These are phyloP conservation scores for Suillus alpinus DNA, from an alignment of 768 basidiomycete genomes.

Conservation along the genomic window DNA sequence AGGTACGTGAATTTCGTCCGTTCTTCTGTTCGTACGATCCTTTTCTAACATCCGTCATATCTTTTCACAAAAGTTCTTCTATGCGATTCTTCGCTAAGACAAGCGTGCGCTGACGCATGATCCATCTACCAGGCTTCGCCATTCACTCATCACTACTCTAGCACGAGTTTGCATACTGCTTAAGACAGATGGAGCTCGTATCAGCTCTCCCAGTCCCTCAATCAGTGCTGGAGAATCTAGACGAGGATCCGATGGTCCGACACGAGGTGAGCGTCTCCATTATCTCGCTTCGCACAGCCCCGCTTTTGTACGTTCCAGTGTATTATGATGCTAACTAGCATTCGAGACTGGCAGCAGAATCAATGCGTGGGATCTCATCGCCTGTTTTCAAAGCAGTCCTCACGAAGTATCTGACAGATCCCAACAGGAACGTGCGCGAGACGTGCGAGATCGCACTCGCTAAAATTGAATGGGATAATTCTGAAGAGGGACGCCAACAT, in stretches of 20 bases:
- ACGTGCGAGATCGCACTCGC: constrained; percentile 97
- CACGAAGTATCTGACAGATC: constrained; percentile 66
- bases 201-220: constrained; percentile 80
- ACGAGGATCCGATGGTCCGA: constrained; percentile 93
- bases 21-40: constrained; percentile 6
- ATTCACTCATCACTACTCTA: constrained; percentile 90
- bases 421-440: constrained; percentile 77
- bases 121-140: constrained; percentile 58
- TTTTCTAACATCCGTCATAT: background rate
- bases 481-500: constrained; percentile 63
- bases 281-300: background rate
- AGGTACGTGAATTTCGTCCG: constrained; percentile 41
- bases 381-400: constrained; percentile 65
- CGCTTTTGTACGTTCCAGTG: background rate
- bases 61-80: background rate
- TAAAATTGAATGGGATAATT: constrained; percentile 91
- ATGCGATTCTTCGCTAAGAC: background rate
- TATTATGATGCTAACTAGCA: constrained; percentile 10
- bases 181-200: constrained; percentile 82
- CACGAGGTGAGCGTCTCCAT: constrained; percentile 69
- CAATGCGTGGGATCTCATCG: constrained; percentile 90
- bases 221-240: constrained; percentile 61
- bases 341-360: constrained; percentile 83
- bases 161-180: constrained; percentile 95
- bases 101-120: background rate